Percentiles rank a stretch among this genome's conserved stretches.
These are phyloP conservation scores for Takakia lepidozioides DNA, from an alignment of 225 moss, liverwort and hornwort species.

Conservation along the genomic window DNA sequence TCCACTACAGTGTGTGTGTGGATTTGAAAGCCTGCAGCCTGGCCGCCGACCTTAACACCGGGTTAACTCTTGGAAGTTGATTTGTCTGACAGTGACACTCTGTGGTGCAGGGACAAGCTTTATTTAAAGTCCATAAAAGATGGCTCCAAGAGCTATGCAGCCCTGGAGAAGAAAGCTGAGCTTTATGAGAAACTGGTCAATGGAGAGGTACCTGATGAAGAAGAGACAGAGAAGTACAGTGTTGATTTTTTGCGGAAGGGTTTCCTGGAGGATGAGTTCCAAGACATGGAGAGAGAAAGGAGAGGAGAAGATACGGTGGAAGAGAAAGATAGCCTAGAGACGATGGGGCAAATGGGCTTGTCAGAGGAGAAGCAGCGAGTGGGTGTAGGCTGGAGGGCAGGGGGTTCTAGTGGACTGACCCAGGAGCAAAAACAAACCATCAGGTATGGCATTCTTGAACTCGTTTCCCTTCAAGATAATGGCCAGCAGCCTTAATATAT, in stretches of 20 bases:
- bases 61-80: no score
- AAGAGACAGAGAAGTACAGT: constrained; percentile 81
- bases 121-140: constrained; percentile 61
- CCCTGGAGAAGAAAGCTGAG: constrained; percentile 90
- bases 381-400: constrained; percentile 39
- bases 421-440: constrained; percentile 77
- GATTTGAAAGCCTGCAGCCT: no score
- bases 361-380: constrained; percentile 18
- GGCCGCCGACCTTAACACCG: no score
- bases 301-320: constrained; percentile 22
- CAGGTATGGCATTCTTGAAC: constrained; percentile 16
- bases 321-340: constrained; percentile 16
- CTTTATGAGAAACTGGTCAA: constrained; percentile 82
- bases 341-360: constrained; percentile 11
- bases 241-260: constrained; percentile 84
- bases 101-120: constrained; percentile 76
- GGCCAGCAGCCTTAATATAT: not conserved
- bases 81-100: no score
- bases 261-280: constrained; percentile 57
- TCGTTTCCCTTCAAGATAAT: not conserved
- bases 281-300: constrained; percentile 67
- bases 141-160: constrained; percentile 73
- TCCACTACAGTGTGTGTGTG: no score
- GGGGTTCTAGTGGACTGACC: constrained; percentile 49
- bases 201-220: constrained; percentile 73